These are phyloP conservation scores for Fusarium agapanthi DNA, from an alignment of 2,329 filamentous ascomycete species.

Conservation along the genomic window DNA sequence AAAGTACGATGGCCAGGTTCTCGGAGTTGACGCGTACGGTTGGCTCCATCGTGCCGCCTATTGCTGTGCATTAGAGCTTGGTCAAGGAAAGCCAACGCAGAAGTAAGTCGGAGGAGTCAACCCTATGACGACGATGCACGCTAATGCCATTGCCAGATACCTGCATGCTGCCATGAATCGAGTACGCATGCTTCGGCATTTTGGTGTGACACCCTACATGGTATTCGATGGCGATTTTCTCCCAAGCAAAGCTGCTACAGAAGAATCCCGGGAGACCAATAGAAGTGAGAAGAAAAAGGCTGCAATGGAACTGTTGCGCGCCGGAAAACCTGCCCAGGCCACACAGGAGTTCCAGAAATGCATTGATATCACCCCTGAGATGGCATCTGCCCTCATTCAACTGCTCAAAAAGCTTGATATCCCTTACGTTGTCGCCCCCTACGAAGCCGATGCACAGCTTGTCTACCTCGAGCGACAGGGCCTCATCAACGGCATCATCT, in stretches of 20 bases:
- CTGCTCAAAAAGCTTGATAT: slow-evolving; percentile 84
- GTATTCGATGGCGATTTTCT: slow-evolving; percentile 97
- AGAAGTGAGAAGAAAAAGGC: slow-evolving; percentile 79
- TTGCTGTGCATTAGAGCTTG: slow-evolving; percentile 89
- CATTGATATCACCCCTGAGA: slow-evolving; percentile 93
- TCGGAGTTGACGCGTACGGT: slow-evolving; percentile 97
- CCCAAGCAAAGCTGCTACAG: slow-evolving; percentile 90
- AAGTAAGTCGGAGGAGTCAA: slow-evolving; percentile 65
- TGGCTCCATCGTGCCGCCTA: slow-evolving; percentile 96
- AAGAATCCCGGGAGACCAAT: slow-evolving; percentile 77
- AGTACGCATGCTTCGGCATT: slow-evolving; percentile 92
- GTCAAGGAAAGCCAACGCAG: slow-evolving; percentile 84
- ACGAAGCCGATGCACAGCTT: slow-evolving; percentile 97
- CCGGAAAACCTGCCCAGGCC: slow-evolving; percentile 83
- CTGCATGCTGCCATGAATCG: slow-evolving; percentile 90
- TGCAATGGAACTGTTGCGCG: slow-evolving; percentile 81
- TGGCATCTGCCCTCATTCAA: slow-evolving; percentile 92
- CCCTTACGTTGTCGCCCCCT: slow-evolving; percentile 92
- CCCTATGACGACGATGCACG: neutral
- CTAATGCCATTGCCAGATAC: slow-evolving; percentile 64
- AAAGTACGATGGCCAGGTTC: slow-evolving; percentile 84
- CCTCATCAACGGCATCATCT: slow-evolving; percentile 85
- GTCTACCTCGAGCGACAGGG: slow-evolving; percentile 91
- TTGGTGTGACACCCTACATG: slow-evolving; percentile 91
- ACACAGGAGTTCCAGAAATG: slow-evolving; percentile 91